A percentile compares a stretch with the other conserved stretches of the same genome.
Evolutionary conservation across 495 filamentous ascomycete species (phyloP).

Genomic region (Penicillium manginii): DNA sequence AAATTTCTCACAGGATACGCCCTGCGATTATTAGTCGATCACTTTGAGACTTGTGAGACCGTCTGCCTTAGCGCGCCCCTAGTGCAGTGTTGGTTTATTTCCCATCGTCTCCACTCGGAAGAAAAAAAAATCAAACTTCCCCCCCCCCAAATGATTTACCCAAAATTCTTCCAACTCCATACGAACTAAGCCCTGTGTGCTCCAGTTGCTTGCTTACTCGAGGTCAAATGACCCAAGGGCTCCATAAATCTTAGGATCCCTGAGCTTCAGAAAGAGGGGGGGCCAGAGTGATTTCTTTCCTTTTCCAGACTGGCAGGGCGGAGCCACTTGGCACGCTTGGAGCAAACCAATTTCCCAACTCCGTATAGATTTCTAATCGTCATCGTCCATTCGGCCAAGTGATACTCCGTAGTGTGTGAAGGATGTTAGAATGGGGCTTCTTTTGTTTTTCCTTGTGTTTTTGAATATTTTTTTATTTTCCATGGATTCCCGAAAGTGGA

Average conservation of each 20-base stretch:
- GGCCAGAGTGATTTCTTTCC: not conserved
- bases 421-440: not conserved
- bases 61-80: slow-evolving; percentile 34
- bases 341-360: slow-evolving; percentile 16
- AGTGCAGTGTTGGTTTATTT: slow-evolving; percentile 28
- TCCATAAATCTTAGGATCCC: not conserved
- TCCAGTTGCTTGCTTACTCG: slow-evolving; percentile 4
- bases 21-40: slow-evolving; percentile 42
- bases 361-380: slow-evolving; percentile 14
- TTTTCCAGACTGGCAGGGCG: not conserved
- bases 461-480: not conserved
- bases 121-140: not conserved
- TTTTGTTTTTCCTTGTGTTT: not conserved
- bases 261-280: not conserved
- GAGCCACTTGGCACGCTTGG: slow-evolving; percentile 14
- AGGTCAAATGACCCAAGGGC: slow-evolving; percentile 12
- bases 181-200: slow-evolving; percentile 21
- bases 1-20: not conserved
- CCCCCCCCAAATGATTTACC: not conserved
- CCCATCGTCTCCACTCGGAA: slow-evolving; percentile 19
- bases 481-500: slow-evolving; percentile 1
- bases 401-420: not conserved
- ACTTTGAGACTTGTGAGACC: slow-evolving; percentile 33
- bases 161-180: not conserved
- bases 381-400: slow-evolving; percentile 18